Evolutionary conservation across 1,284 basidiomycete genomes (phyloP), one percentile per base, ranked within the genome.

Genomic region (Earliella scabrosa): DNA sequence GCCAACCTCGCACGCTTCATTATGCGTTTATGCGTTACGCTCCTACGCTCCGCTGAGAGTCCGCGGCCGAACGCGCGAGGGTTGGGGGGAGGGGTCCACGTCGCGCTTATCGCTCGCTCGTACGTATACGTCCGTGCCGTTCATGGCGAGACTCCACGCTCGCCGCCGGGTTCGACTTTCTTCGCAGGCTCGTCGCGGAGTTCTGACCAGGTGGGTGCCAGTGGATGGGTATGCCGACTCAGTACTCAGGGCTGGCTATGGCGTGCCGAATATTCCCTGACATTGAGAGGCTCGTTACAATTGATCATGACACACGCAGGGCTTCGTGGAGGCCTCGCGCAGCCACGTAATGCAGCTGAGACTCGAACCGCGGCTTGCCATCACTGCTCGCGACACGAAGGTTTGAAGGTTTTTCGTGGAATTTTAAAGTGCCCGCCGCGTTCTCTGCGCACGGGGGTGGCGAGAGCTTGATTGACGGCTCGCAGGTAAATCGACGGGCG

Each of bases 311-410:
- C n/a, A n/a, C n/a, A n/a, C n/a, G n/a, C n/a, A n/a, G n/a, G n/a
- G n/a, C n/a, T n/a, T n/a, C n/a, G n/a, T n/a, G n/a, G n/a, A n/a
- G n/a, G n/a, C n/a, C n/a, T n/a, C n/a, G n/a, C 31, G 29, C 11
- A 9, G 20, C 39, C 52, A 54, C 52, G 52, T 54, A 54, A 54
- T 34, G n/a, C 24, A 43, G 52, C 52, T 54, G 52, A 54, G 45
- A 44, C 39, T 31, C 52, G 45, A 54, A 48, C 31, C 52, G 52
- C 34, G 38, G 35, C n/a, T 29, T 14, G 36, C 20, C 27, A 41
- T 41, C 52, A 43, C n/a, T n/a, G n/a, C n/a, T 21, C 45, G 31
- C 16, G 45, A 43, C 23, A 39, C 52, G 52, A 54, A 54, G 52
- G 39, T 54, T 54, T 35, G 16, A 26, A 13, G 31, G n/a, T n/a